These are phyloP conservation scores for Hanseniaspora mollemarum DNA, from an alignment of 805 yeast genomes.

Conservation along the genomic window DNA sequence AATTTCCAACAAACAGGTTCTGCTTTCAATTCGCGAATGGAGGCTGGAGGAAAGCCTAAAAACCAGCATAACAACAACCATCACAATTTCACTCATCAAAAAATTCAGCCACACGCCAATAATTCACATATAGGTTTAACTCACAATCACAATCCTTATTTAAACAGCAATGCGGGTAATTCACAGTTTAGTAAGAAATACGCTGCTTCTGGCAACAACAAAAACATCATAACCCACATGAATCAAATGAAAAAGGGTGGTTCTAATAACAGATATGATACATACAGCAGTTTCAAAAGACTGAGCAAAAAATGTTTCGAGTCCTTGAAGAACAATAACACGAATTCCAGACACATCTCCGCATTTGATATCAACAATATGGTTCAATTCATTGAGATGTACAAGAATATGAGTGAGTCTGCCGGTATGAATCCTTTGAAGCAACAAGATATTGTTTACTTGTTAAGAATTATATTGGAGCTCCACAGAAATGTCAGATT, in stretches of 20 bases:
- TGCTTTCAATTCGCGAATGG: background rate
- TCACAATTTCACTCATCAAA: background rate
- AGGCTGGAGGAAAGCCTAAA: background rate
- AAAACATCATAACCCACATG: background rate
- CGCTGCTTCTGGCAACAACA: background rate
- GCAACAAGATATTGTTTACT: constrained; percentile 13
- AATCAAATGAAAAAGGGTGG: background rate
- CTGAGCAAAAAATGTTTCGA: constrained; percentile 14
- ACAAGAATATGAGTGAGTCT: constrained; percentile 1
- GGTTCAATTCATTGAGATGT: constrained; percentile 14
- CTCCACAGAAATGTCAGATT: constrained; percentile 16
- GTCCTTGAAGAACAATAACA: constrained; percentile 11
- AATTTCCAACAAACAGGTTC: background rate
- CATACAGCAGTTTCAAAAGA: constrained; percentile 7
- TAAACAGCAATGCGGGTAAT: background rate
- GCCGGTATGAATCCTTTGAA: constrained; percentile 5
- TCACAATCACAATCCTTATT: constrained; percentile 14
- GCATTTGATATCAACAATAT: constrained; percentile 13
- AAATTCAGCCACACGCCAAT: background rate
- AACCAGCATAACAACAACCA: constrained; percentile 4
- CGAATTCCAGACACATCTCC: constrained; percentile 8
- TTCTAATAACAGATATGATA: background rate
- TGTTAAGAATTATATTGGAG: constrained; percentile 12
- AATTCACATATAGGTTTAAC: background rate
- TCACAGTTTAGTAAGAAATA: background rate